Evolutionary conservation across 371 early-diverging fungal genomes (phyloP), one percentile per base, ranked within the genome.

Genomic region (Umbelopsis sp.): DNA sequence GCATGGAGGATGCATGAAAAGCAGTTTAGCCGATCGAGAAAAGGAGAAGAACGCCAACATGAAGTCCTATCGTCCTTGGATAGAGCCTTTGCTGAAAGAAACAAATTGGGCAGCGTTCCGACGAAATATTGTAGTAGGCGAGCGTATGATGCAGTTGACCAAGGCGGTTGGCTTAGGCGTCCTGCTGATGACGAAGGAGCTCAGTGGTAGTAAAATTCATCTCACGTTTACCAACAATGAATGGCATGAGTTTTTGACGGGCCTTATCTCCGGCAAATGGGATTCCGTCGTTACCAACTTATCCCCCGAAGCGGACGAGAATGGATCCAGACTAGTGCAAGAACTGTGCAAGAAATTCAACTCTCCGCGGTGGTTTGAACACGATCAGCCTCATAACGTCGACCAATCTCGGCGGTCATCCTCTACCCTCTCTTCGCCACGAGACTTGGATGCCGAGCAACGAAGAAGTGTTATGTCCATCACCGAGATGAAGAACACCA

Each of bases 91-190:
- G 18, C 68, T 83, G 62, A 74, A 74, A 0, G 79, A 77, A 50
- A 76, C 76, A 7, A 83, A 83, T 51, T 83, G 83, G 83, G 83
- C 83, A 5, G 83, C 83, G 3, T 83, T 83, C 50, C 75, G 83
- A 35, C 72, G 83, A 32, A 83, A 83, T 45, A 75, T 83, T 20
- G 78, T 83, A 35, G 83, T 83, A 0, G 83, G 83, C 22, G 83
- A 83, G 35, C 75, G 83, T 2, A 83, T 83, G 71, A 70, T 78
- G 73, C 81, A 77, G 20, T 57, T 83, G 18, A 75, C 81, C 41
- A 76, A 78, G 32, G 70, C 76, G 0, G 78, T 80, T 3, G 83
- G 83, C 0, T 77, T 79, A 68, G 83, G 83, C 41, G 72, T 83
- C 0, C 53, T 83, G 14, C 48, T 80, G 44, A 80, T 83, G 81